phyloP scores from a whole-genome alignment of 208 protist species.

The Borovskyia barvae region DNA sequence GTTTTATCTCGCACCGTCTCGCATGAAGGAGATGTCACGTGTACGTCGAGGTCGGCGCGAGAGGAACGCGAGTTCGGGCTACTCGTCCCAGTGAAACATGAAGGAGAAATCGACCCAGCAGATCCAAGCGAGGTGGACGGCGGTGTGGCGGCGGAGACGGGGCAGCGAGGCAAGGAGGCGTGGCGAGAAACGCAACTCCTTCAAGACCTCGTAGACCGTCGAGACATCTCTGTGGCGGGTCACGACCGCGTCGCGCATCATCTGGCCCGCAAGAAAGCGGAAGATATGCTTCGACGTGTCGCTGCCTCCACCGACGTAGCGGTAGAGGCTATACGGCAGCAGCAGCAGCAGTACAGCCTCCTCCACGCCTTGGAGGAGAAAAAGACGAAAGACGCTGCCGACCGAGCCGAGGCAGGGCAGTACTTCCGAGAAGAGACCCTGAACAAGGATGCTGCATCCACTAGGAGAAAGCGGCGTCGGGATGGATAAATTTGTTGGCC shows the following conservation, averaged over 20 bases:
- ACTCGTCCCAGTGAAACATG: slow-evolving; percentile 22
- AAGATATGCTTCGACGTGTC: slow-evolving; percentile 49
- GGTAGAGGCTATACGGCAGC: slow-evolving; percentile 13
- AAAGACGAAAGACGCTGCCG: slow-evolving; percentile 22
- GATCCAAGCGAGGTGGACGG: neutral
- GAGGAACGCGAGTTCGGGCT: slow-evolving; percentile 29
- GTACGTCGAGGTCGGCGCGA: neutral
- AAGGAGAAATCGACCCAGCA: neutral
- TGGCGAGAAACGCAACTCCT: slow-evolving; percentile 35
- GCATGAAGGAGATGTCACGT: neutral
- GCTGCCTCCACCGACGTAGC: slow-evolving; percentile 4
- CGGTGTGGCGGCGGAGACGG: neutral
- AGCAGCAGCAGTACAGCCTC: slow-evolving; percentile 38
- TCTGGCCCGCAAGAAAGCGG: slow-evolving; percentile 51
- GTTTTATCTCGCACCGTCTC: neutral
- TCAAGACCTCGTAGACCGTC: slow-evolving; percentile 52
- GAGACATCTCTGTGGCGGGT: slow-evolving; percentile 37
- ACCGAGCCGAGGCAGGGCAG: slow-evolving; percentile 23
- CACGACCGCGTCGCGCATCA: slow-evolving; percentile 37
- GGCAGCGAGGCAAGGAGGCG: neutral
- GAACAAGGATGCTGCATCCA: neutral
- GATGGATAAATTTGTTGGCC: neutral
- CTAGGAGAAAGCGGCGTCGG: slow-evolving; percentile 8
- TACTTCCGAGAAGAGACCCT: slow-evolving; percentile 28
- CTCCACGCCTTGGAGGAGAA: slow-evolving; percentile 27